Evolutionary conservation across 2,329 filamentous ascomycete genomes (phyloP).

Genomic region (Cadophora luteo-olivacea): DNA sequence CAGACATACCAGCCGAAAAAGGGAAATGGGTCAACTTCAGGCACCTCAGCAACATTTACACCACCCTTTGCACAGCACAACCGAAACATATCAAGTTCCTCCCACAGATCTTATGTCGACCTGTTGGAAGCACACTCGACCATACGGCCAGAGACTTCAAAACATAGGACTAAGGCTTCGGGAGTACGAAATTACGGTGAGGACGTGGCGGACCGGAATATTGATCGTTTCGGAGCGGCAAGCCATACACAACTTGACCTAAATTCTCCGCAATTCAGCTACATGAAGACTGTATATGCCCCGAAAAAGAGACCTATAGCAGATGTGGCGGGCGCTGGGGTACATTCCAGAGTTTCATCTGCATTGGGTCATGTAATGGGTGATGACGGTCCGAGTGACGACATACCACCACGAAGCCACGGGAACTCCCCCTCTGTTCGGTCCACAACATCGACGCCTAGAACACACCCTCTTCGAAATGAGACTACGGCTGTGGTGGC

Average conservation of each 20-base stretch:
- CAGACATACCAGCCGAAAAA: constrained; percentile 28
- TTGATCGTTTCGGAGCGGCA: constrained; percentile 22
- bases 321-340: background rate
- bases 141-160: constrained; percentile 52
- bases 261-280: constrained; percentile 32
- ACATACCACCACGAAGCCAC: constrained; percentile 24
- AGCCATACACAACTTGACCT: constrained; percentile 26
- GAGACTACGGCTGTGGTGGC: constrained; percentile 25
- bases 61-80: constrained; percentile 23
- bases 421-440: constrained; percentile 17
- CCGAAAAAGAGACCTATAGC: constrained; percentile 12
- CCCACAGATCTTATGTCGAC: constrained; percentile 51
- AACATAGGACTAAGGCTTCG: constrained; percentile 54
- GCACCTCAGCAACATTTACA: constrained; percentile 1
- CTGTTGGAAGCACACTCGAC: constrained; percentile 64
- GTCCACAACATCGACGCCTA: constrained; percentile 10
- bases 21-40: background rate
- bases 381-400: constrained; percentile 30
- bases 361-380: constrained; percentile 30
- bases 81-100: constrained; percentile 21
- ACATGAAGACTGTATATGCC: constrained; percentile 30
- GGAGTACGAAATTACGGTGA: constrained; percentile 65
- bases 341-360: constrained; percentile 24
- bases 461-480: constrained; percentile 22
- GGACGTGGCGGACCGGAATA: constrained; percentile 68